A percentile compares a stretch with the other conserved stretches of the same genome.
Conservation (phyloP, 495 filamentous ascomycete genomes). For the Hypoxylon fuscum region DNA sequence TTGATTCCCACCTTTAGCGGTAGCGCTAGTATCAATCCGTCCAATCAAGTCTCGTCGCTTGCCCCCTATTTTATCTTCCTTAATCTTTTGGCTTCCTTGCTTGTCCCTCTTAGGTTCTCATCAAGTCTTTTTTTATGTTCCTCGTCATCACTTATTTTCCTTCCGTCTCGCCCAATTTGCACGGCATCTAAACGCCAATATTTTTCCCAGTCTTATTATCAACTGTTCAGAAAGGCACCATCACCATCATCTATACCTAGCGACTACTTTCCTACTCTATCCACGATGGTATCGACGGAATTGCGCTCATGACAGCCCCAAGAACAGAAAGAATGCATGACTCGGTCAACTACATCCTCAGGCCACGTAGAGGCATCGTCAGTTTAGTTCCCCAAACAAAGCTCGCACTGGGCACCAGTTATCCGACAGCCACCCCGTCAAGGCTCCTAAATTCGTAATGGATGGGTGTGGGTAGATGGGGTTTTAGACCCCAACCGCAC, state of each 20-base stretch:
- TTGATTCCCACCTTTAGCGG: constrained; percentile 45
- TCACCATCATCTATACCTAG: background rate
- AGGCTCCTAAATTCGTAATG: background rate
- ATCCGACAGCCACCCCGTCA: constrained; percentile 26
- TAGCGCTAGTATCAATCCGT: constrained; percentile 53
- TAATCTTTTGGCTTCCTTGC: constrained; percentile 42
- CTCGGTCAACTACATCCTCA: constrained; percentile 42
- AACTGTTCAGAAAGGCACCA: background rate
- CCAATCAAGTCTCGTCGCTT: constrained; percentile 55
- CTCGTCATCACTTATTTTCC: constrained; percentile 30
- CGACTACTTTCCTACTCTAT: background rate
- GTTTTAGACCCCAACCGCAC: constrained; percentile 43
- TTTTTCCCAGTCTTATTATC: background rate
- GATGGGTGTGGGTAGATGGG: constrained; percentile 34
- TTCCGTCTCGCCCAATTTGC: background rate
- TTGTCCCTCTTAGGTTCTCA: constrained; percentile 38
- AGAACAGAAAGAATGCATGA: constrained; percentile 36
- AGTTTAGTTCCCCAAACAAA: constrained; percentile 25
- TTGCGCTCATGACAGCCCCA: background rate
- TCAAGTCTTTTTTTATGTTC: constrained; percentile 44
- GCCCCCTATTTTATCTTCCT: constrained; percentile 42
- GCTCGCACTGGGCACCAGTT: constrained; percentile 33
- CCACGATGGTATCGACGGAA: background rate
- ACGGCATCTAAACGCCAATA: background rate
- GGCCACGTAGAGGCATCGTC: constrained; percentile 33